Evolutionary conservation across 371 early-diverging fungal genomes (phyloP).

Genomic region (Rhizopus microsporus): DNA sequence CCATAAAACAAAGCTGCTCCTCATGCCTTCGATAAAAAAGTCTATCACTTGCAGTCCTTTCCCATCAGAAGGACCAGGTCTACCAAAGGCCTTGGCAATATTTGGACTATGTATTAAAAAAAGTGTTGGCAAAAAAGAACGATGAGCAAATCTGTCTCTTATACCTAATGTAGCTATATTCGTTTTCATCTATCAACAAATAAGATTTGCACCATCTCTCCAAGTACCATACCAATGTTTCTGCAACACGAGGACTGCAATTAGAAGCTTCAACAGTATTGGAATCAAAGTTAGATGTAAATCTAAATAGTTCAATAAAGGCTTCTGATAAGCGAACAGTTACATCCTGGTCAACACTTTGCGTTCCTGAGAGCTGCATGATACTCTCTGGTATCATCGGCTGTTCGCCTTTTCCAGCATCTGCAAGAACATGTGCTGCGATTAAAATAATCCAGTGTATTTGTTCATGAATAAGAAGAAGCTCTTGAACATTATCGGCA

Average conservation of each 20-base stretch:
- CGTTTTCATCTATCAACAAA: constrained; percentile 61
- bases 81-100: constrained; percentile 59
- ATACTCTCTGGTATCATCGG: constrained; percentile 70
- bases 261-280: constrained; percentile 55
- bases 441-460: constrained; percentile 79
- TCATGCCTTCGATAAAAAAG: constrained; percentile 62
- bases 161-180: constrained; percentile 63
- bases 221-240: constrained; percentile 75
- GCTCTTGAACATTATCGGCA: constrained; percentile 21
- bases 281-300: constrained; percentile 40
- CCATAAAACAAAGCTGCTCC: constrained; percentile 70
- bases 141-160: background rate
- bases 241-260: constrained; percentile 74
- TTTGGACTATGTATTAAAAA: constrained; percentile 36
- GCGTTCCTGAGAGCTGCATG: constrained; percentile 60
- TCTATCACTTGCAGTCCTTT: constrained; percentile 62
- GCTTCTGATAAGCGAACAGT: constrained; percentile 54
- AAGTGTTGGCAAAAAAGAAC: background rate
- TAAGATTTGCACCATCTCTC: constrained; percentile 79
- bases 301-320: constrained; percentile 52
- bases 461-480: constrained; percentile 61
- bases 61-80: constrained; percentile 59
- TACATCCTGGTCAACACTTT: constrained; percentile 53
- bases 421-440: constrained; percentile 66
- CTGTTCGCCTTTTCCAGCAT: constrained; percentile 71